Evolutionary conservation across 2,329 filamentous ascomycete genomes (phyloP).

Genomic region (Talaromyces marneffei): DNA sequence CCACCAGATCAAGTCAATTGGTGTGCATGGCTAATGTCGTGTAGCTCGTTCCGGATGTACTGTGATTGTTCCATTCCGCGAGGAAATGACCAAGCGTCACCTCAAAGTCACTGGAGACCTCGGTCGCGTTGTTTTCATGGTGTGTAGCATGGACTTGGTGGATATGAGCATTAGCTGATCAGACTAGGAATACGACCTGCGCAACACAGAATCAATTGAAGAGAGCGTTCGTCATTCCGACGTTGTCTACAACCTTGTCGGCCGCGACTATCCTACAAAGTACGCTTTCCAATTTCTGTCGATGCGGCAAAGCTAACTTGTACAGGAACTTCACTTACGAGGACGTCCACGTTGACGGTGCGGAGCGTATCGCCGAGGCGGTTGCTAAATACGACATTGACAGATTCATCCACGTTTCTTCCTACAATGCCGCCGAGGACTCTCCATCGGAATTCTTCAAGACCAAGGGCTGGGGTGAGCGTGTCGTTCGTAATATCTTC

Average conservation of each 20-base stretch:
- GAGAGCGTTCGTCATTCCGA: conserved; percentile 96
- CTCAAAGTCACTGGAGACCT: conserved; percentile 94
- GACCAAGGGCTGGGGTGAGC: conserved; percentile 81
- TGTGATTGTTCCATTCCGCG: conserved; percentile 85
- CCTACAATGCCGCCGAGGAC: conserved; percentile 76
- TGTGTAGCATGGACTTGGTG: neutral
- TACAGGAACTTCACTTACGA: conserved; percentile 82
- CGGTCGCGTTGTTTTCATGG: conserved; percentile 79
- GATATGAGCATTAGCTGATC: conserved; percentile 1
- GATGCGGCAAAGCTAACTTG: conserved; percentile 22
- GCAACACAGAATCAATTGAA: conserved; percentile 91
- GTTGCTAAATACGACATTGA: conserved; percentile 98
- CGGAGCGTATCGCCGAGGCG: conserved; percentile 85
- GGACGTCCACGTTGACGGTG: conserved; percentile 89
- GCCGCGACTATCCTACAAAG: conserved; percentile 95
- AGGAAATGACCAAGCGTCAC: conserved; percentile 97
- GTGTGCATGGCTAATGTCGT: conserved; percentile 21
- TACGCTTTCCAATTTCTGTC: conserved; percentile 39
- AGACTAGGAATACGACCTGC: conserved; percentile 82
- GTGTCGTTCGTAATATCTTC: conserved; percentile 79
- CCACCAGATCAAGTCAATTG: conserved; percentile 24
- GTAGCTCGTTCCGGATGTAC: conserved; percentile 88
- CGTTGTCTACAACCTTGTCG: conserved; percentile 93
- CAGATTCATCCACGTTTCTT: conserved; percentile 93
- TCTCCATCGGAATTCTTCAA: conserved; percentile 85